These are phyloP conservation scores for Aspergillus ellipticus DNA, from an alignment of 495 filamentous ascomycete genomes.

Conservation along the genomic window DNA sequence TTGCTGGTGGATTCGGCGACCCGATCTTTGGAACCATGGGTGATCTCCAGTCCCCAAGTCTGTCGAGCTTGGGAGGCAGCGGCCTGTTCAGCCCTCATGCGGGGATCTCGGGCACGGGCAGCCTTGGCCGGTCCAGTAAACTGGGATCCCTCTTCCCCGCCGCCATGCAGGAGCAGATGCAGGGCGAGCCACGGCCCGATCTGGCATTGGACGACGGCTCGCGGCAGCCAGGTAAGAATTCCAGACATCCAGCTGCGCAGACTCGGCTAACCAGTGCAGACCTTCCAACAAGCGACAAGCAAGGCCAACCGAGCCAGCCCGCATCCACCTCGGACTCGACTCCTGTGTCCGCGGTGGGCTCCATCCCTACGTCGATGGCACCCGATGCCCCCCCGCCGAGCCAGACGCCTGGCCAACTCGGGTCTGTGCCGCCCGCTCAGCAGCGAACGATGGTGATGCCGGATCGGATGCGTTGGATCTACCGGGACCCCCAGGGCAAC, in stretches of 20 bases:
- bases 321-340: conserved; percentile 37
- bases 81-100: conserved; percentile 50
- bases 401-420: conserved; percentile 32
- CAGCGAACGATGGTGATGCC: conserved; percentile 98
- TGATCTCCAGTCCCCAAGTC: conserved; percentile 72
- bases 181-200: conserved; percentile 47
- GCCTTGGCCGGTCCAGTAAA: conserved; percentile 72
- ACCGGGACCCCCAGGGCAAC: conserved; percentile 87
- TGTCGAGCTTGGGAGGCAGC: conserved; percentile 57
- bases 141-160: conserved; percentile 81
- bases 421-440: conserved; percentile 64
- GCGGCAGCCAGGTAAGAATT: conserved; percentile 20
- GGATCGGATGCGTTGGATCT: conserved; percentile 97
- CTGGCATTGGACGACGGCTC: conserved; percentile 51
- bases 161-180: conserved; percentile 87
- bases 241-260: neutral
- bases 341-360: conserved; percentile 42
- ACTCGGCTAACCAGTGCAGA: conserved; percentile 12
- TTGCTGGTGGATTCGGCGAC: conserved; percentile 65
- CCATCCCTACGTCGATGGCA: conserved; percentile 33
- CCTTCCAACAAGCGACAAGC: conserved; percentile 24
- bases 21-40: conserved; percentile 67
- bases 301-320: conserved; percentile 26
- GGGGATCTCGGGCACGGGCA: conserved; percentile 45
- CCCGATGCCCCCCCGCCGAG: conserved; percentile 26